Evolutionary conservation across 495 filamentous ascomycete species (phyloP).

Genomic region (Extremus antarcticus): DNA sequence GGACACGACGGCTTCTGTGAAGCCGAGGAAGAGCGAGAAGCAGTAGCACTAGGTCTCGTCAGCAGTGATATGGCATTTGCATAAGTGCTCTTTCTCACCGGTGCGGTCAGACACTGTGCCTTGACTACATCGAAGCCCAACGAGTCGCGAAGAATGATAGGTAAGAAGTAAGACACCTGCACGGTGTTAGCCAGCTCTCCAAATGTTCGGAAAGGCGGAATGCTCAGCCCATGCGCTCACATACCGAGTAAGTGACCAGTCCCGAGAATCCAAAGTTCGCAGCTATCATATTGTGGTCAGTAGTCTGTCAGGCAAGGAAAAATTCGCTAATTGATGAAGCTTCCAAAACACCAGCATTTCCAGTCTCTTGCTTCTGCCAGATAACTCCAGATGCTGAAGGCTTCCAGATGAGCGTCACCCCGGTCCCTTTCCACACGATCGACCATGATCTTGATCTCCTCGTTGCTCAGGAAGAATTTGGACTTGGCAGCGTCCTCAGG

Average conservation of each 20-base stretch:
- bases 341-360: conserved; percentile 31
- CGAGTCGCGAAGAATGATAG: conserved; percentile 37
- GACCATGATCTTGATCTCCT: conserved; percentile 32
- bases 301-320: no score
- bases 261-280: neutral
- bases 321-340: no score
- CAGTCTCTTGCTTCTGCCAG: conserved; percentile 25
- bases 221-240: no score
- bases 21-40: conserved; percentile 32
- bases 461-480: conserved; percentile 24
- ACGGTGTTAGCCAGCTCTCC: no score
- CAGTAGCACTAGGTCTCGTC: conserved; percentile 24
- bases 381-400: conserved; percentile 28
- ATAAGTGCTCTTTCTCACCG: no score
- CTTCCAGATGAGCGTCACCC: conserved; percentile 26
- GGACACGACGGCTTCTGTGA: conserved; percentile 39
- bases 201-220: no score
- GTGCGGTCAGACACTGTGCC: conserved; percentile 37
- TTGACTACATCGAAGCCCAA: conserved; percentile 39
- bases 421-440: conserved; percentile 32
- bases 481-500: conserved; percentile 25
- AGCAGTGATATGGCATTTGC: neutral
- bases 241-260: neutral
- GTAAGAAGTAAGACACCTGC: conserved; percentile 40
- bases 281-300: no score